Conservation (phyloP, 495 filamentous ascomycete genomes). For the Aspergillus saccharolyticus region DNA sequence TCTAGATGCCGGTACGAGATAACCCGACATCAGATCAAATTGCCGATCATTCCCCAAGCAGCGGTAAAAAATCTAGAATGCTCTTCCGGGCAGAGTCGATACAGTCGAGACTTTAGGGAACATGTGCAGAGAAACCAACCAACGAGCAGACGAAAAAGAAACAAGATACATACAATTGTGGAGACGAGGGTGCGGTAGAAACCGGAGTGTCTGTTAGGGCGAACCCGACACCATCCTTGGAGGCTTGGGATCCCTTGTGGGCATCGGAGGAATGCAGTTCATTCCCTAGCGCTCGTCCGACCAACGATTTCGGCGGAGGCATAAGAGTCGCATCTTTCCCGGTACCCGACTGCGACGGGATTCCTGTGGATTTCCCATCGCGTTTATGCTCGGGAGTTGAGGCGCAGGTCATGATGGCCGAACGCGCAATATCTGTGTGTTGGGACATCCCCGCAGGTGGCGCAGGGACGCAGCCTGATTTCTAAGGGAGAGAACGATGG, state of each 20-base stretch:
- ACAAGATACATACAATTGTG: constrained; percentile 56
- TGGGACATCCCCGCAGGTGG: constrained; percentile 22
- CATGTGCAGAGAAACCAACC: constrained; percentile 11
- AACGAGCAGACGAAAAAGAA: constrained; percentile 17
- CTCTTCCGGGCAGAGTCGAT: constrained; percentile 2
- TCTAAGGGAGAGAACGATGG: constrained; percentile 8
- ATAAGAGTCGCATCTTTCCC: constrained; percentile 34
- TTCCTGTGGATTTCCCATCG: constrained; percentile 15
- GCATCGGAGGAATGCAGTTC: constrained; percentile 41
- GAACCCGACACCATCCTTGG: constrained; percentile 50
- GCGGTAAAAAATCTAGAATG: constrained; percentile 12
- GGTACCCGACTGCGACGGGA: constrained; percentile 22
- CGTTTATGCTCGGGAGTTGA: constrained; percentile 27
- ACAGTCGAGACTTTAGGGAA: constrained; percentile 1
- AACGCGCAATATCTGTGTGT: constrained; percentile 48
- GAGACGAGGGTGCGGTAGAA: constrained; percentile 65
- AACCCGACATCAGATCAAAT: not conserved
- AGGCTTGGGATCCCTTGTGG: constrained; percentile 39
- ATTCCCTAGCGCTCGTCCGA: constrained; percentile 45
- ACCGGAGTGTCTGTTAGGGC: constrained; percentile 63
- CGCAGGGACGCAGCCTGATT: constrained; percentile 18
- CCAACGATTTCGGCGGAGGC: constrained; percentile 40
- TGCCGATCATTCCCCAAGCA: constrained; percentile 1
- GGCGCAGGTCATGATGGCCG: constrained; percentile 52
- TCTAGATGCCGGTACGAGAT: not conserved